phyloP scores from a whole-genome alignment of 108 stramenopile genomes.

The Cyclostephanos invisitatus region DNA sequence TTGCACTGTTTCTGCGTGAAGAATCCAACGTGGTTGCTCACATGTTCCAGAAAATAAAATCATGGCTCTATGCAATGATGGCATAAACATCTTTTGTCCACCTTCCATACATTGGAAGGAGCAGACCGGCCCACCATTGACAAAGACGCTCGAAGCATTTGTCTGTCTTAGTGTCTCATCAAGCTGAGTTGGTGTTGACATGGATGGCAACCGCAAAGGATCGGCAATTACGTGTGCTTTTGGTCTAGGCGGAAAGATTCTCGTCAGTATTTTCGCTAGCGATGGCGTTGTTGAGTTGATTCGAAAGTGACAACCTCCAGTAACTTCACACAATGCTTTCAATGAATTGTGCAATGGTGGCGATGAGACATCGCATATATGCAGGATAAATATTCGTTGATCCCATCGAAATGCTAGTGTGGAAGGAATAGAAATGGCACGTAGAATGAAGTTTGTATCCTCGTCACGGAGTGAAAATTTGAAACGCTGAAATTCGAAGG shows the following conservation, averaged over 20 bases:
- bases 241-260: slow-evolving; percentile 59
- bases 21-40: slow-evolving; percentile 37
- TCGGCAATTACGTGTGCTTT: slow-evolving; percentile 46
- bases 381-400: slow-evolving; percentile 77
- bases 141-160: slow-evolving; percentile 38
- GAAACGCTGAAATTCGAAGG: background rate
- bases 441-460: background rate
- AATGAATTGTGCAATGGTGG: slow-evolving; percentile 70
- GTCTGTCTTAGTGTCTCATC: background rate
- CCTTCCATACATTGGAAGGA: slow-evolving; percentile 70
- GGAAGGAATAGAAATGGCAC: background rate
- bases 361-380: slow-evolving; percentile 54
- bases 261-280: slow-evolving; percentile 50
- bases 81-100: slow-evolving; percentile 36
- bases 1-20: slow-evolving; percentile 23
- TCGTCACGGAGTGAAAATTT: background rate
- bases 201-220: slow-evolving; percentile 46
- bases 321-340: slow-evolving; percentile 79
- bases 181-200: slow-evolving; percentile 16
- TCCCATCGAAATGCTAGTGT: slow-evolving; percentile 77
- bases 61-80: slow-evolving; percentile 66
- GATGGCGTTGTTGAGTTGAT: slow-evolving; percentile 41
- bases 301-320: slow-evolving; percentile 70
- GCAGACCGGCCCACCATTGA: slow-evolving; percentile 76
- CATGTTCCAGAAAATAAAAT: slow-evolving; percentile 56